These are phyloP conservation scores for Scolecobasidium constrictum DNA, from an alignment of 2,329 filamentous ascomycete genomes.

Conservation along the genomic window DNA sequence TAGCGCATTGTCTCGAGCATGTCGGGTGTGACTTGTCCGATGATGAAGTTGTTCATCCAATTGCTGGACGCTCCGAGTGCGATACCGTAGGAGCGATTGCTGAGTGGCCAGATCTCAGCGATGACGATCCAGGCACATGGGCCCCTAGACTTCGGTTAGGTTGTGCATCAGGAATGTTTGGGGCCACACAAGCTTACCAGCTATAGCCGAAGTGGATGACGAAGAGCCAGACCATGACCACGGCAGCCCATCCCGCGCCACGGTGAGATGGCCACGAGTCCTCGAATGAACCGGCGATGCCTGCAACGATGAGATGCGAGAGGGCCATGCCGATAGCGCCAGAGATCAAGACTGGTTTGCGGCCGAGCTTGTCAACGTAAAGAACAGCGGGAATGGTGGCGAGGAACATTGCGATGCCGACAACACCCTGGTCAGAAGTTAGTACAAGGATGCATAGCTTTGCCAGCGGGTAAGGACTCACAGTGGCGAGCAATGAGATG, in stretches of 20 bases:
- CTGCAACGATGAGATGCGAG: conserved; percentile 58
- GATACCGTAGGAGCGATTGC: conserved; percentile 59
- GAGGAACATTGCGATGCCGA: conserved; percentile 60
- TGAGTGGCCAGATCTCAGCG: conserved; percentile 64
- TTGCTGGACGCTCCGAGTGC: conserved; percentile 47
- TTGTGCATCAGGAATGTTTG: too few species aligned
- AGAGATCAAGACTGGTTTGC: conserved; percentile 50
- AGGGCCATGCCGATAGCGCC: conserved; percentile 60
- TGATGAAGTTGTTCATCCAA: conserved; percentile 46
- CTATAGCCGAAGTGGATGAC: conserved; percentile 65
- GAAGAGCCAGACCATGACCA: conserved; percentile 63
- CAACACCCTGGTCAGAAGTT: too few species aligned
- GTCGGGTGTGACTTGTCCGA: conserved; percentile 59
- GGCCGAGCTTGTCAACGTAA: conserved; percentile 53
- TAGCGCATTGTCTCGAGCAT: conserved; percentile 55
- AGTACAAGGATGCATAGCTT: too few species aligned
- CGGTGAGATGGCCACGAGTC: conserved; percentile 45
- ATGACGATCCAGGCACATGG: conserved; percentile 61
- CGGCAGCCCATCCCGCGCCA: conserved; percentile 59
- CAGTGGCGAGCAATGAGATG: conserved; percentile 53
- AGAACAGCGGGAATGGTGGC: conserved; percentile 55
- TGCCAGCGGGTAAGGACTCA: too few species aligned
- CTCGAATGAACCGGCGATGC: conserved; percentile 47
- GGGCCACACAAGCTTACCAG: conserved; percentile 66
- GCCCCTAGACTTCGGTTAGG: too few species aligned